These are phyloP conservation scores for Beauveria sp. DNA, from an alignment of 2,329 filamentous ascomycete species.

Conservation along the genomic window DNA sequence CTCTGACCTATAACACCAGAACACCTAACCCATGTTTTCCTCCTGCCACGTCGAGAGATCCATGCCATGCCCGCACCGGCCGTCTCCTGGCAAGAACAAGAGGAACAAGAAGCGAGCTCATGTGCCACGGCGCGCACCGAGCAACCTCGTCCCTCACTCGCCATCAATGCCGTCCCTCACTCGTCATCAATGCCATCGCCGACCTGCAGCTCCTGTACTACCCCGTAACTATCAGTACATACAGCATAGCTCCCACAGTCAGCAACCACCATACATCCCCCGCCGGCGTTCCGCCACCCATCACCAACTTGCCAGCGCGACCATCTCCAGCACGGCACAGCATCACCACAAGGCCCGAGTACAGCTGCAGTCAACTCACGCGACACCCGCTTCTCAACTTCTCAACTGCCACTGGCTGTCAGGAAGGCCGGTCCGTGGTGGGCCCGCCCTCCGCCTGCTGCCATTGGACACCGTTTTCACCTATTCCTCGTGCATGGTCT, in stretches of 20 bases:
- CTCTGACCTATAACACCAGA: not conserved
- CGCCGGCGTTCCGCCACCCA: not conserved
- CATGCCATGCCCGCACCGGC: not conserved
- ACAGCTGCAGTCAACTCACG: no score
- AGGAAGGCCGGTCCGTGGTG: not conserved
- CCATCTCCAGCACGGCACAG: not conserved
- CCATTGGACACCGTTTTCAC: constrained; percentile 14
- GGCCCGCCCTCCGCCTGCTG: not conserved
- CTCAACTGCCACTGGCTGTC: not conserved
- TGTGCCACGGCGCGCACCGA: not conserved
- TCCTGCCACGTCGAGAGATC: not conserved
- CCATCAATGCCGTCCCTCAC: not conserved
- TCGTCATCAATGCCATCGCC: not conserved
- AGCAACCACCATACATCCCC: not conserved
- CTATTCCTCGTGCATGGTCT: constrained; percentile 1
- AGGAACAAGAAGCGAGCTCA: not conserved
- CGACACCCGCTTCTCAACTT: not conserved
- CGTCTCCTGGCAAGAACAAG: not conserved
- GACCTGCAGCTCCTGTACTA: not conserved
- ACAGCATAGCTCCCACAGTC: not conserved
- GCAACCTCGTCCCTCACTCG: not conserved
- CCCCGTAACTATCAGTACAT: not conserved
- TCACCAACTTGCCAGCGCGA: not conserved
- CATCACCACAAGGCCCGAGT: not conserved
- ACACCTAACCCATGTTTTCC: not conserved